phyloP scores from a whole-genome alignment of 768 basidiomycete genomes.

The Kwoniella newhampshirensis region DNA sequence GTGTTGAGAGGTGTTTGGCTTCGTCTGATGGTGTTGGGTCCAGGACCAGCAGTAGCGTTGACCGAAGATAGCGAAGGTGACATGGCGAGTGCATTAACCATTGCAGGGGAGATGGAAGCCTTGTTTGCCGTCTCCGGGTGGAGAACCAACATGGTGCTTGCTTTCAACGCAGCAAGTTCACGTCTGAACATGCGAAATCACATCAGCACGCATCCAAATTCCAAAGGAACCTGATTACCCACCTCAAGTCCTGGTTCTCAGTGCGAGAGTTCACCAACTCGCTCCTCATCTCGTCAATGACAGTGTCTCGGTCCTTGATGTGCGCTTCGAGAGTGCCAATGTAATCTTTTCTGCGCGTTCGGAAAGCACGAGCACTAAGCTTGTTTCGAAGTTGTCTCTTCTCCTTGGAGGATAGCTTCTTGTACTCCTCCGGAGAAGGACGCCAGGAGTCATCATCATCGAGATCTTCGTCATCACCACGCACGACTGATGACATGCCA shows the following conservation, averaged over 20 bases:
- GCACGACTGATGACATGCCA: constrained; percentile 50
- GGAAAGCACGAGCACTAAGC: constrained; percentile 91
- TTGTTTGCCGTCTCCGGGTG: constrained; percentile 38
- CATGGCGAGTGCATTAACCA: constrained; percentile 29
- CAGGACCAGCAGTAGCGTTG: constrained; percentile 27
- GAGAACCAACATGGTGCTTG: constrained; percentile 46
- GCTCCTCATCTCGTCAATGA: constrained; percentile 80
- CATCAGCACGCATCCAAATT: neutral
- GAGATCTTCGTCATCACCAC: constrained; percentile 47
- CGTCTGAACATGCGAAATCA: constrained; percentile 32
- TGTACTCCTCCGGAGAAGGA: constrained; percentile 77
- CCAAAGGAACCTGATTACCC: constrained; percentile 27
- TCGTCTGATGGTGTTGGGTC: constrained; percentile 29
- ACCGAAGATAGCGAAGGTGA: constrained; percentile 19
- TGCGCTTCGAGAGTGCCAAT: constrained; percentile 90
- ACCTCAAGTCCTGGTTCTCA: constrained; percentile 74
- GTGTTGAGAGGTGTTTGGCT: constrained; percentile 25
- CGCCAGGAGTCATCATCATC: constrained; percentile 53
- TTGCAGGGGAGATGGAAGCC: constrained; percentile 26
- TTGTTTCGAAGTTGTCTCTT: constrained; percentile 96
- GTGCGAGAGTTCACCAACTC: constrained; percentile 76
- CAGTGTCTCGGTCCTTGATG: constrained; percentile 84
- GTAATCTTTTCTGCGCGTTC: constrained; percentile 94
- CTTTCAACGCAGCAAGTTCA: constrained; percentile 55
- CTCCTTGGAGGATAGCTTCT: constrained; percentile 92